Base-by-base conservation (phyloP, 108 stramenopile genomes). In the Fragilariopsis cylindrus region DNA sequence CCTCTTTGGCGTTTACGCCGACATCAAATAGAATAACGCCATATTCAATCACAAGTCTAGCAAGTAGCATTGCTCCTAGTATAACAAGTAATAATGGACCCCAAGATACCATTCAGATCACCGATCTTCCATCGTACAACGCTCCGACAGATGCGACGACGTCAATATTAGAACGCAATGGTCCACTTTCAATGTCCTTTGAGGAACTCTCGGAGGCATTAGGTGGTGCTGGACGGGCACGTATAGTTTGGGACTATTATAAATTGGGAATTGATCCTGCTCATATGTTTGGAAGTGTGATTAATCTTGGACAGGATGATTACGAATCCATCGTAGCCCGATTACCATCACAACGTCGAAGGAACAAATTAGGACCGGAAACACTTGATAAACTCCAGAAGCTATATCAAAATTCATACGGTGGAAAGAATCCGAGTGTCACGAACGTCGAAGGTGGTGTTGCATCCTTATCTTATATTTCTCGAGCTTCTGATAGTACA, bases 211-310 rank as follows among this genome's bases (percentile, higher is more conserved):
- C 84, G 15, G 50, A 54, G 3, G 40, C 69, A 9, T 58, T 92
- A 49, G 88, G 88, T 63, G 91, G 91, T 41, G 53, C 45, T 68
- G 91, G 91, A 13, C 69, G 91, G 57, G 87, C 91, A 3, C 71
- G 78, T 48, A 56, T 88, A 16, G 88, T 79, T 40, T 89, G 88
- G 88, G 91, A 92, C 80, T 89, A 82, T 49, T 92, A 89, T 69
- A 72, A 75, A n/a, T 74, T 84, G 16, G 91, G 91, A 42, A 72
- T 85, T 9, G 91, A 92, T 70, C 91, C 91, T 6, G 70, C 71
- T 43, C 65, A 74, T 12, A 82, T 75, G 60, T 75, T 75, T 76
- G 77, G 66, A 42, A 60, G 52, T 60, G 9, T 71, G 16, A 71
- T 70, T 9, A 21, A 75, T 7, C 49, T 65, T 46, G 77, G 78